These are phyloP conservation scores for Boeremia exigua DNA, from an alignment of 2,329 filamentous ascomycete genomes.

Conservation along the genomic window DNA sequence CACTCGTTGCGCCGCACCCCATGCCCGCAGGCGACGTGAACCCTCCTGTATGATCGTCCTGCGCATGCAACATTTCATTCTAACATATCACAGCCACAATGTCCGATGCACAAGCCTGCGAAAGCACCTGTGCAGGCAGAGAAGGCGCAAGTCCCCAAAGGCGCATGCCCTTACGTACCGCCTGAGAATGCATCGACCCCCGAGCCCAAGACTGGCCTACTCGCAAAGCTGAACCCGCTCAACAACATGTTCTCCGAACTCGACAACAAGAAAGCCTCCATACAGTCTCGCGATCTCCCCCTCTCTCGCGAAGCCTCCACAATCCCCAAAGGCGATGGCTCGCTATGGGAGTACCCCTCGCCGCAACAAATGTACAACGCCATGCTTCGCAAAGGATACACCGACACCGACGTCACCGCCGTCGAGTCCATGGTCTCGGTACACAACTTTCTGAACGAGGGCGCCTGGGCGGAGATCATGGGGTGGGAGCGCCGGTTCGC, in stretches of 20 bases:
- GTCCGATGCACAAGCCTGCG: slow-evolving; percentile 69
- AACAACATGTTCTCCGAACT: slow-evolving; percentile 96
- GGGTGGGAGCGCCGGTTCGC: slow-evolving; percentile 90
- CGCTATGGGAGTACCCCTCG: slow-evolving; percentile 96
- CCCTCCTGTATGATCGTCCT: slow-evolving; percentile 59
- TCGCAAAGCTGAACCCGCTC: slow-evolving; percentile 75
- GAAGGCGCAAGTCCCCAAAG: slow-evolving; percentile 38
- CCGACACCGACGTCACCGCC: slow-evolving; percentile 88
- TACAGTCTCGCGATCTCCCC: slow-evolving; percentile 77
- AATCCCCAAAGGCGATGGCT: slow-evolving; percentile 81
- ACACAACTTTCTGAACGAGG: slow-evolving; percentile 98
- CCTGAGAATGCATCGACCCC: slow-evolving; percentile 38
- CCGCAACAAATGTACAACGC: slow-evolving; percentile 99
- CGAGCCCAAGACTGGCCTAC: slow-evolving; percentile 56
- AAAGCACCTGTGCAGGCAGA: slow-evolving; percentile 26
- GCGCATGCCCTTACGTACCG: slow-evolving; percentile 58
- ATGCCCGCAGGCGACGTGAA: slow-evolving; percentile 55
- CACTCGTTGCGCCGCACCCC: slow-evolving; percentile 55
- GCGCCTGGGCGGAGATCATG: slow-evolving; percentile 93
- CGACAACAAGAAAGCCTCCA: slow-evolving; percentile 76
- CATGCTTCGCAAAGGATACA: slow-evolving; percentile 92
- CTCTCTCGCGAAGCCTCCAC: slow-evolving; percentile 83
- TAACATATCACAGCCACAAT: slow-evolving; percentile 61
- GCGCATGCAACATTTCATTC: slow-evolving; percentile 16
- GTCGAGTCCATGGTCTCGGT: slow-evolving; percentile 97